Evolutionary conservation across 2,329 filamentous ascomycete species (phyloP).

Genomic region (Fusarium ramigenum): DNA sequence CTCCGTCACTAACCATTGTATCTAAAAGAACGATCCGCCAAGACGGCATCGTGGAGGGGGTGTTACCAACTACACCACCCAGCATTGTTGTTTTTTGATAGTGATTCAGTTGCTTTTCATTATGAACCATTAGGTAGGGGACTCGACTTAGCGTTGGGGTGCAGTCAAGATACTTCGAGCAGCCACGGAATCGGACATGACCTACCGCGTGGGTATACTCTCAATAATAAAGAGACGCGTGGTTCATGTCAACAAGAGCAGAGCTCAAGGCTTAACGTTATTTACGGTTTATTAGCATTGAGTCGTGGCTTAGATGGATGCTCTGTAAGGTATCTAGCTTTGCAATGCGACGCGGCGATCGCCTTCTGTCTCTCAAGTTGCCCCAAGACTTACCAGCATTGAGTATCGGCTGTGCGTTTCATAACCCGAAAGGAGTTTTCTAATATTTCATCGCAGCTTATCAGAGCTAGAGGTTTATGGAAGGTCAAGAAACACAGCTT

Average conservation of each 20-base stretch:
- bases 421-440: background rate
- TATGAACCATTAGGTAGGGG: background rate
- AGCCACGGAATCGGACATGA: too few relatives aligned
- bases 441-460: background rate
- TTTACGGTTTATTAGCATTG: fast-evolving
- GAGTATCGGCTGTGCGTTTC: background rate
- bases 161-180: background rate
- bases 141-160: too few relatives aligned
- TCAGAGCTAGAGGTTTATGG: background rate
- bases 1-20: background rate
- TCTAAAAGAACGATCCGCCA: background rate
- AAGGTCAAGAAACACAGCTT: background rate
- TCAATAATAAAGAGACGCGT: background rate
- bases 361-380: background rate
- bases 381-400: background rate
- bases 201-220: background rate
- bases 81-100: background rate
- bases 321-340: background rate
- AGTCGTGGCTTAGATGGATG: background rate
- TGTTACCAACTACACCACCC: background rate
- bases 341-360: background rate
- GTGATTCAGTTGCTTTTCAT: background rate
- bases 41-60: background rate
- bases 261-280: background rate
- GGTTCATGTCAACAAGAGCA: background rate